Base-by-base conservation (phyloP, 768 basidiomycete genomes). In the Clavaria fumosa region DNA sequence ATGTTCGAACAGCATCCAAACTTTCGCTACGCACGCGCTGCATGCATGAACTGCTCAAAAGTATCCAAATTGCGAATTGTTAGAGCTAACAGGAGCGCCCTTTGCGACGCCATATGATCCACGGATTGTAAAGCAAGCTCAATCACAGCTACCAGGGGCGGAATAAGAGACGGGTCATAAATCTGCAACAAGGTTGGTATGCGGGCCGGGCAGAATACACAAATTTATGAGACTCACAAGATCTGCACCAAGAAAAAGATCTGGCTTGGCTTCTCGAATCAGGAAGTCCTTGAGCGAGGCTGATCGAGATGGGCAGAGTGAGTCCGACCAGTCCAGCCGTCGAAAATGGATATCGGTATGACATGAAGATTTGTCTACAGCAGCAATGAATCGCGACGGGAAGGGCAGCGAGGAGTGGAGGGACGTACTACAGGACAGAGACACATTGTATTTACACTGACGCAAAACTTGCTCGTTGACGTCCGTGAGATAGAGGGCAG, bases 231-330 rank as follows among this genome's bases (percentile, higher is more conserved):
- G 26, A 53, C 55, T 22, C 28, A 66, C 66, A 33, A 84, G 61
- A 50, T 88, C 83, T 28, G 83, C 75, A 5, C 83, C 82, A 1
- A 88, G 48, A 24, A 86, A 59, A 5, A 84, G 38, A 34, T 80
- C 72, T 2, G 69, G 60, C 4, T 61, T 50, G 10, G 69, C 56
- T 14, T 63, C 57, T 15, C 65, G 55, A 17, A 51, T 40, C 3
- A 84, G 45, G 2, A 67, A 46, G 4, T 47, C 46, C 5, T 46
- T 41, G 3, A 59, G 28, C 7, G 59, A 42, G 34, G 43, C 35
- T 6, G 41, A 35, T 17, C 52, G 46, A 15, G 51, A 46, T 3
- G 41, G 27, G 23, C 65, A 59, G n/a, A 71, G 45, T 3, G 78
- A 68, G 40, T 72, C 64, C 7, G 62, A 59, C 83, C 83, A 86